A percentile compares a stretch with the other conserved stretches of the same genome.
phyloP scores from a whole-genome alignment of 768 basidiomycete genomes.

The Hypholoma sublateritium region DNA sequence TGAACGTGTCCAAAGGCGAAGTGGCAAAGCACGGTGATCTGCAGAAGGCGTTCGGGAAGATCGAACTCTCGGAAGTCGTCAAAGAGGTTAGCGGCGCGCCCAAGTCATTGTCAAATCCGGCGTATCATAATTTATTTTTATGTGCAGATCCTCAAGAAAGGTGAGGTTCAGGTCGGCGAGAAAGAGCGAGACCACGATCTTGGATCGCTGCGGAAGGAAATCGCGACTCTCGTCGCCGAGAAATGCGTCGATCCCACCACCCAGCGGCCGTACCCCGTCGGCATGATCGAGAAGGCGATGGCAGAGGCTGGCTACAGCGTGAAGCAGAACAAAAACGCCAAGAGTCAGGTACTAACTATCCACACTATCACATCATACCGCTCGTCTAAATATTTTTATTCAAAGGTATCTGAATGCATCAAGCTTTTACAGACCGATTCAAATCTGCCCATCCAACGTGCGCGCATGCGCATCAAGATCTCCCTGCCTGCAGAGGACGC shows the following conservation, averaged over 20 bases:
- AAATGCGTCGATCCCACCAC: conserved; percentile 95
- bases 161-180: conserved; percentile 95
- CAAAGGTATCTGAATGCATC: conserved; percentile 88
- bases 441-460: conserved; percentile 89
- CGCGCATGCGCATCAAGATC: conserved; percentile 89
- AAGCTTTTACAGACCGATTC: conserved; percentile 78
- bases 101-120: background rate
- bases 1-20: conserved; percentile 95
- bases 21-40: conserved; percentile 88
- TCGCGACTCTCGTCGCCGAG: conserved; percentile 91
- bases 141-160: conserved; percentile 85
- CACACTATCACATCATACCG: background rate
- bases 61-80: conserved; percentile 68
- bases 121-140: background rate
- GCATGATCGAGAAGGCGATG: conserved; percentile 99
- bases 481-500: conserved; percentile 68
- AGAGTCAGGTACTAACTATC: conserved; percentile 71
- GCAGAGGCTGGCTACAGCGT: conserved; percentile 91
- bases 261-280: conserved; percentile 86
- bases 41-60: conserved; percentile 86
- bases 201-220: conserved; percentile 78
- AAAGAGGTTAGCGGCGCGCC: conserved; percentile 58
- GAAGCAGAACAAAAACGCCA: conserved; percentile 85
- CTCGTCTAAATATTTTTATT: background rate
- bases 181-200: conserved; percentile 95